Evolutionary conservation across 2,329 filamentous ascomycete genomes (phyloP).

Genomic region (Colletotrichum spaethianum): DNA sequence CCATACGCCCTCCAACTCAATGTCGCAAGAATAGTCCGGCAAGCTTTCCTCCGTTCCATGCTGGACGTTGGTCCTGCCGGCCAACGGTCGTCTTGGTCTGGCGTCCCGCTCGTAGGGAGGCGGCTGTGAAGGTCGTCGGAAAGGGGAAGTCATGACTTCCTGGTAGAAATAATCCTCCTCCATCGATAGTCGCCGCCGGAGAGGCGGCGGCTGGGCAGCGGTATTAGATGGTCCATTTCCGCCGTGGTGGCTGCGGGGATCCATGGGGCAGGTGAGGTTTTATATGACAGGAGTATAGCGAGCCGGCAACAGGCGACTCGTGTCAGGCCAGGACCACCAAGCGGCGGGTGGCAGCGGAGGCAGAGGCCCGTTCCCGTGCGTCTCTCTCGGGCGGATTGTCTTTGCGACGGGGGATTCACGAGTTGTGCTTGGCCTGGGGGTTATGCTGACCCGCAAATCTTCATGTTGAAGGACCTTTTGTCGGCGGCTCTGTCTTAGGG

Average conservation of each 20-base stretch:
- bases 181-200: conserved; percentile 65
- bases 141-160: conserved; percentile 63
- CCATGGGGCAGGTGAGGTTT: conserved; percentile 46
- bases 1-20: conserved; percentile 71
- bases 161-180: conserved; percentile 70
- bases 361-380: conserved; percentile 41
- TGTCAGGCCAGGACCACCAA: conserved; percentile 41
- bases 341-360: conserved; percentile 38
- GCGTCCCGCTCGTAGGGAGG: conserved; percentile 59
- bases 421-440: conserved; percentile 40
- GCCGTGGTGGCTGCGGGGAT: conserved; percentile 40
- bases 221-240: conserved; percentile 46
- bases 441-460: conserved; percentile 41
- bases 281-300: conserved; percentile 35
- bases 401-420: conserved; percentile 37
- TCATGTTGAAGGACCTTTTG: conserved; percentile 42
- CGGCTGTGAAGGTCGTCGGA: conserved; percentile 61
- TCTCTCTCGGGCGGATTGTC: conserved; percentile 39
- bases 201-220: conserved; percentile 53
- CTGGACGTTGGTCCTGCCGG: conserved; percentile 36
- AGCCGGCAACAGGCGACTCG: conserved; percentile 38
- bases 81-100: conserved; percentile 45
- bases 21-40: conserved; percentile 70
- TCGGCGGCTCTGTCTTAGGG: conserved; percentile 41
- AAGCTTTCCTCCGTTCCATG: conserved; percentile 55